Evolutionary conservation across 106 monocot species (phyloP), one percentile per base, ranked within the genome.

Genomic region (Allium sativum): DNA sequence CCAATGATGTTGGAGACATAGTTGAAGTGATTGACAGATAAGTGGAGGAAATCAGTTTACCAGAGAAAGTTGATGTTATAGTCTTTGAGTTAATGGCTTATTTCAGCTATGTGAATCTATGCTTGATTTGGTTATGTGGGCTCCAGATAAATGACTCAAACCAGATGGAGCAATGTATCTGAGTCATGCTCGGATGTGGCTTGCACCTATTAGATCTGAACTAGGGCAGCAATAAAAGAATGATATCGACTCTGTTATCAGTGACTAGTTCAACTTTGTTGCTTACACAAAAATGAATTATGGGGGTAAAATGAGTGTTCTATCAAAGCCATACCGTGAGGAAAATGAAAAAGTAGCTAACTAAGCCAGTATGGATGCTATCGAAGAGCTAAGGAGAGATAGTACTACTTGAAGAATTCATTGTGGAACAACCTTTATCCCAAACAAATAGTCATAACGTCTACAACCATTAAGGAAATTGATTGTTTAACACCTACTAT

Each of bases 11-110:
- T 2, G 84, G 57, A 1, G 78, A 78, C 67, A 64, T 91, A 48
- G 91, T 98, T 10, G 82, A 98, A 59, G 91, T 98, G 42, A 82
- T 98, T 6, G 84, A 98, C 69, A 87, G 87, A 3, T 88, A 91
- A 6, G 84, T 98, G 68, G 96, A 98, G 65, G 96, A 98, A 7
- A 56, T 98, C 40, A 45, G 18, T 2, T 62, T 98, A 53, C 96
- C 96, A 5, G 96, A 98, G 82, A 98, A 98, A 88, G 96, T 96
- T 70, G 96, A 96, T 70, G 91, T 96, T 42, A 96, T 96, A 52
- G 91, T 96, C 66, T 96, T 91, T 6, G 96, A 96, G 71, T 96
- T 87, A 91, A 96, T 96, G 91, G 96, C 91, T 0, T 96, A 96
- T 96, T 96, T 76, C 87, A 91, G 10, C 69, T 96, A 42, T 72